phyloP scores from a whole-genome alignment of 2,329 filamentous ascomycete species.

The Botrytis aclada region DNA sequence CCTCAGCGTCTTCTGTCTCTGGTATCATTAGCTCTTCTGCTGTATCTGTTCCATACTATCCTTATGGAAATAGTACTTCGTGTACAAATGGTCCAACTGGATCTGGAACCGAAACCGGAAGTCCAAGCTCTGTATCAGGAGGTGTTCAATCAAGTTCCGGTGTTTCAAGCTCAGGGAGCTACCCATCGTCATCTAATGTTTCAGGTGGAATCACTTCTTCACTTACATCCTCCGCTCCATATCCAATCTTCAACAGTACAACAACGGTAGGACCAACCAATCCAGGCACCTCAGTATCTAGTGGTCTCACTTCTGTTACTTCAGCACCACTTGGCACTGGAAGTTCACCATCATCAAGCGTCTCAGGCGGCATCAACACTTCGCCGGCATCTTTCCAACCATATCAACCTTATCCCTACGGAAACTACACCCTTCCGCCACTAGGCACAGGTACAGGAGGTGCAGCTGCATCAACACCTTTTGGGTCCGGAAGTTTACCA shows the following conservation, averaged over 20 bases:
- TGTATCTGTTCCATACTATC: constrained; percentile 19
- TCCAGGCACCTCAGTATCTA: not conserved
- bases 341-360: constrained; percentile 11
- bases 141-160: not conserved
- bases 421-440: constrained; percentile 9
- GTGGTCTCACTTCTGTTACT: not conserved
- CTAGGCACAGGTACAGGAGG: constrained; percentile 8
- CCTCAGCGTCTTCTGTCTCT: constrained; percentile 18
- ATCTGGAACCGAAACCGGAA: not conserved
- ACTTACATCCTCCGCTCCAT: constrained; percentile 18
- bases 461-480: not conserved
- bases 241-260: constrained; percentile 20
- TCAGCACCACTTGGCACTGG: not conserved
- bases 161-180: not conserved
- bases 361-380: constrained; percentile 14
- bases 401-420: constrained; percentile 9
- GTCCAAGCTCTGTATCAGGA: not conserved
- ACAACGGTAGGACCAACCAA: constrained; percentile 16
- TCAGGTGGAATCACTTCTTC: constrained; percentile 16
- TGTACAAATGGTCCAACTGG: not conserved
- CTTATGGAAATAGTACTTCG: constrained; percentile 16
- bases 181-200: not conserved
- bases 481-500: constrained; percentile 12
- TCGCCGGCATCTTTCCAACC: constrained; percentile 15
- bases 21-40: constrained; percentile 15